Evolutionary conservation across 148 eudicot species (phyloP).

Genomic region (Dysphania ambrosioides): DNA sequence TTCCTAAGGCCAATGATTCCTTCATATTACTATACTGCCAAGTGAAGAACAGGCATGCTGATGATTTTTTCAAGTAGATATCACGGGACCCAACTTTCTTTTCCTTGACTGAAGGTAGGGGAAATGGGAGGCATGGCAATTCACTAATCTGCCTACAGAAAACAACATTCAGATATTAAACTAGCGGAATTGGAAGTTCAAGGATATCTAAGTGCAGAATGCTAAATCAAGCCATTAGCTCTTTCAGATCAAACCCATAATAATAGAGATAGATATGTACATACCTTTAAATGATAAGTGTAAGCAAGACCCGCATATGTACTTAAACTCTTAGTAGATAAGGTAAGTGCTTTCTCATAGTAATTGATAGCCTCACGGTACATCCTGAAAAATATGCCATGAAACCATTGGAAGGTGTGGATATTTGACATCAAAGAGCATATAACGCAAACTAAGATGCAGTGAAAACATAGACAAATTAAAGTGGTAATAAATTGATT

Average conservation of each 20-base stretch:
- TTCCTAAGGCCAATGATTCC: neutral
- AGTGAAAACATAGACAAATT: neutral
- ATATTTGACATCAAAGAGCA: neutral
- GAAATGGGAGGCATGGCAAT: neutral
- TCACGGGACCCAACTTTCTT: neutral
- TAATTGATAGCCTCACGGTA: constrained; percentile 70
- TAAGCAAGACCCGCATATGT: constrained; percentile 98
- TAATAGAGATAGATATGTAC: neutral
- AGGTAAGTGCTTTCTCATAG: constrained; percentile 87
- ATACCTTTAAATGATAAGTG: constrained; percentile 92
- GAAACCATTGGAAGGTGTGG: neutral
- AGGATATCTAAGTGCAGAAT: neutral
- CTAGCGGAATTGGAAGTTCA: neutral
- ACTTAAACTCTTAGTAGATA: constrained; percentile 86
- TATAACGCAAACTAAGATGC: neutral
- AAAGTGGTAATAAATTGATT: too few relatives aligned
- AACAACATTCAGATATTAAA: neutral
- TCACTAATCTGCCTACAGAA: neutral
- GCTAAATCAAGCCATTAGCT: neutral
- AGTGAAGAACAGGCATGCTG: neutral
- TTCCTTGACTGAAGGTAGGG: neutral
- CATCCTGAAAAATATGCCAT: constrained; percentile 45
- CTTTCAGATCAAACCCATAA: neutral
- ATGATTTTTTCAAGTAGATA: neutral
- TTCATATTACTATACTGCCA: neutral